phyloP scores from a whole-genome alignment of 495 filamentous ascomycete genomes.

The Elaphomyces granulatus region DNA sequence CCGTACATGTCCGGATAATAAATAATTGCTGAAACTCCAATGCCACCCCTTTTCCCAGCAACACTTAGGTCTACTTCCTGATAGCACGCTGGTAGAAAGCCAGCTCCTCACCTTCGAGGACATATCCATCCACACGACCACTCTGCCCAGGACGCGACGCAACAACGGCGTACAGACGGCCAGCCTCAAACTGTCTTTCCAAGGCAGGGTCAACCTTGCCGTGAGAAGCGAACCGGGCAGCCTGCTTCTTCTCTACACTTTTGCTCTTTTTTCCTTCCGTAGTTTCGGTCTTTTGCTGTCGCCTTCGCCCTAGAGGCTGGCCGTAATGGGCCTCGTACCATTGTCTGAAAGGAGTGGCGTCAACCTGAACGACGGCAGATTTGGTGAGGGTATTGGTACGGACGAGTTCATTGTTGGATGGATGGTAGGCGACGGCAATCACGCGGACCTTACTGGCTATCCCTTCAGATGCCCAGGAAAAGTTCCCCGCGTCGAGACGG shows the following conservation, averaged over 20 bases:
- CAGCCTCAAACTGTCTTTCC: slow-evolving; percentile 97
- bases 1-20: slow-evolving; percentile 30
- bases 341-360: slow-evolving; percentile 96
- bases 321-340: slow-evolving; percentile 99
- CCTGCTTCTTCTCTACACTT: slow-evolving; percentile 89
- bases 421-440: slow-evolving; percentile 94
- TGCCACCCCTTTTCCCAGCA: slow-evolving; percentile 28
- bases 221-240: slow-evolving; percentile 55
- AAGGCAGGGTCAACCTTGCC: slow-evolving; percentile 89
- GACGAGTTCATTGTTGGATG: slow-evolving; percentile 99
- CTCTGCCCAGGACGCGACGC: slow-evolving; percentile 90
- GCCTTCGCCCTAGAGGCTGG: slow-evolving; percentile 67
- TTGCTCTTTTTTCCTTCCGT: slow-evolving; percentile 83
- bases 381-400: slow-evolving; percentile 99
- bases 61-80: slow-evolving; percentile 62
- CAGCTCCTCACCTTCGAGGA: slow-evolving; percentile 97
- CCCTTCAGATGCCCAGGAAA: slow-evolving; percentile 97
- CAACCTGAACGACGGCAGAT: slow-evolving; percentile 95
- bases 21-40: slow-evolving; percentile 36
- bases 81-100: slow-evolving; percentile 98
- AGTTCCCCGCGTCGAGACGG: slow-evolving; percentile 98
- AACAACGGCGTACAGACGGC: slow-evolving; percentile 87
- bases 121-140: slow-evolving; percentile 91
- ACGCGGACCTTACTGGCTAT: slow-evolving; percentile 96
- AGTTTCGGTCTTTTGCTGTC: slow-evolving; percentile 62